Conservation (phyloP, 306 rosid species). For the Datisca glomerata region DNA sequence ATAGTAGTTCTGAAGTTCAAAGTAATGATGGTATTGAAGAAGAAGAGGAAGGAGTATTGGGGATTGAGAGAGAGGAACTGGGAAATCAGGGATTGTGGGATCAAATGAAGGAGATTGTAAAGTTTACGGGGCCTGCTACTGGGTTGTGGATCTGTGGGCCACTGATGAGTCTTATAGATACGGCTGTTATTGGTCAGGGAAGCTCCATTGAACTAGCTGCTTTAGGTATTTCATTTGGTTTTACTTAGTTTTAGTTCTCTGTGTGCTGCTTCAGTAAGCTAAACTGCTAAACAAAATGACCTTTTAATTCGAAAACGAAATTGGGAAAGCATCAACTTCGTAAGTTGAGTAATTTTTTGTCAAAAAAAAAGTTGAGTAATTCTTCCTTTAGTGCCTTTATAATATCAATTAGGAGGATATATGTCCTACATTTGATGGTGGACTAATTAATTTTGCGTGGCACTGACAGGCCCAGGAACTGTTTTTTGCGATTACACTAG, state of each 20-base stretch:
- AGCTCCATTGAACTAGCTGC: constrained; percentile 95
- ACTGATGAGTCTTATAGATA: constrained; percentile 78
- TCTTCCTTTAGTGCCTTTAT: not conserved
- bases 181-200: constrained; percentile 78
- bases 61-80: constrained; percentile 19
- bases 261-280: not conserved
- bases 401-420: not conserved
- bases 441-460: constrained; percentile 6
- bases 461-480: constrained; percentile 65
- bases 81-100: constrained; percentile 36
- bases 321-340: too few species aligned
- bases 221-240: constrained; percentile 33
- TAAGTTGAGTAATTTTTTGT: too few species aligned
- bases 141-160: constrained; percentile 88
- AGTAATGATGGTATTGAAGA: not conserved
- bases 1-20: constrained; percentile 7
- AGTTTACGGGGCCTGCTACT: constrained; percentile 65
- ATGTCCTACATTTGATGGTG: not conserved
- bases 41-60: constrained; percentile 9
- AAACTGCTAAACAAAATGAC: not conserved
- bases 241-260: not conserved
- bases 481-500: constrained; percentile 75
- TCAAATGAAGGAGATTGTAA: constrained; percentile 62
- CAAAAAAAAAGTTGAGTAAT: too few species aligned
- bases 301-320: not conserved